A percentile compares a stretch with the other conserved stretches of the same genome.
Evolutionary conservation across 305 asterid genomes (phyloP).

Genomic region (Ilex paraguariensis): DNA sequence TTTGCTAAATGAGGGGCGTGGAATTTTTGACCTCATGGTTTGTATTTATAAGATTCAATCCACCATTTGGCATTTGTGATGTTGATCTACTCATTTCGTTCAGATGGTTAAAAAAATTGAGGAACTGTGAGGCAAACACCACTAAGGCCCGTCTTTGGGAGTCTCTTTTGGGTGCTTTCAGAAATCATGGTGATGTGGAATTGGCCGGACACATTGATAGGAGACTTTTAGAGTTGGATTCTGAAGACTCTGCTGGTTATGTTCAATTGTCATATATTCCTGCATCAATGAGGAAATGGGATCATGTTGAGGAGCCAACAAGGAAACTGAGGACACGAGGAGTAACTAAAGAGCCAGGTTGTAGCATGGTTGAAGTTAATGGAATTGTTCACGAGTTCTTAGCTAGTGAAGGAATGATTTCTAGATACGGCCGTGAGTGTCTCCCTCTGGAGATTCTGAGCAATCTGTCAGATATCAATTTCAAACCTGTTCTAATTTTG

Average conservation of each 20-base stretch:
- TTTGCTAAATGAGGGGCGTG: slow-evolving; percentile 25
- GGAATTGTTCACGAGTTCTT: slow-evolving; percentile 22
- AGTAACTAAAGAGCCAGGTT: slow-evolving; percentile 23
- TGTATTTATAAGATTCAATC: slow-evolving; percentile 24
- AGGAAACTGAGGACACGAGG: slow-evolving; percentile 27
- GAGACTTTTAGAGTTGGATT: slow-evolving; percentile 32
- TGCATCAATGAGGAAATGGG: slow-evolving; percentile 31
- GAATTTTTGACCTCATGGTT: slow-evolving; percentile 28
- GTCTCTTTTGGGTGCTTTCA: slow-evolving; percentile 35
- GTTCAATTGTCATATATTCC: slow-evolving; percentile 35
- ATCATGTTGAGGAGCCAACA: slow-evolving; percentile 18
- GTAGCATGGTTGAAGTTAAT: slow-evolving; percentile 20
- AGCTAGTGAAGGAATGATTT: slow-evolving; percentile 23
- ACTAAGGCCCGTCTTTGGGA: slow-evolving; percentile 27
- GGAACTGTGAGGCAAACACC: slow-evolving; percentile 22
- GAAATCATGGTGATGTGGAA: slow-evolving; percentile 27
- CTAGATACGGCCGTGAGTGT: neutral
- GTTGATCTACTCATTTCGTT: slow-evolving; percentile 36
- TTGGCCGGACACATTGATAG: slow-evolving; percentile 26
- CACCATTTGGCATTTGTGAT: slow-evolving; percentile 32
- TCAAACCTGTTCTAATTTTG: too few relatives aligned
- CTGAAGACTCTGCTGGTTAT: slow-evolving; percentile 24
- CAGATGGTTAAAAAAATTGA: slow-evolving; percentile 30
- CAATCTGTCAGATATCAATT: too few relatives aligned
- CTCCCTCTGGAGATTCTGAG: too few relatives aligned